Conservation (phyloP, 768 basidiomycete genomes). For the Tylopilus sp. region DNA sequence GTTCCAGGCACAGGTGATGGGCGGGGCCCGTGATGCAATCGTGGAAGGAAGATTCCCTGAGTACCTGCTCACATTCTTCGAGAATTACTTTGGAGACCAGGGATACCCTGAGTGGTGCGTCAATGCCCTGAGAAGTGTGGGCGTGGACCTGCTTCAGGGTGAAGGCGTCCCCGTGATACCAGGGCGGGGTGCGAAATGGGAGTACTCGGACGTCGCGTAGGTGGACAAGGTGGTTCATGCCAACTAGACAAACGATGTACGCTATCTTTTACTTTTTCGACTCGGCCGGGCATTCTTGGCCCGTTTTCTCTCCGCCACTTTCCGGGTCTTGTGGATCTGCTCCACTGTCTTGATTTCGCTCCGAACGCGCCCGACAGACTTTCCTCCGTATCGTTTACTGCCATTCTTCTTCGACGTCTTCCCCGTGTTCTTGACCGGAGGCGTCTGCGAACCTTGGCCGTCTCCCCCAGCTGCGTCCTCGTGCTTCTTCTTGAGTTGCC, state of each 20-base stretch:
- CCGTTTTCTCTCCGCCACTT: slow-evolving; percentile 57
- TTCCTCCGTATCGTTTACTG: slow-evolving; percentile 51
- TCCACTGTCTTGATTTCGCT: slow-evolving; percentile 84
- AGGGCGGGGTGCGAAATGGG: slow-evolving; percentile 77
- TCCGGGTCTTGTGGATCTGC: slow-evolving; percentile 79
- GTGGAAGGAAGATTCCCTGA: slow-evolving; percentile 72
- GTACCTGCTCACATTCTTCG: slow-evolving; percentile 75
- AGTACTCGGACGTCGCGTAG: slow-evolving; percentile 52
- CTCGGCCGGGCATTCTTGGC: slow-evolving; percentile 81
- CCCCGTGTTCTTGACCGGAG: slow-evolving; percentile 23
- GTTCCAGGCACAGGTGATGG: slow-evolving; percentile 87
- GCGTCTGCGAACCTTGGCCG: slow-evolving; percentile 22
- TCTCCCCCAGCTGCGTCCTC: slow-evolving; percentile 29
- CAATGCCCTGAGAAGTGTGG: slow-evolving; percentile 77
- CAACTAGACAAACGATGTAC: slow-evolving; percentile 7
- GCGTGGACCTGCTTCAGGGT: slow-evolving; percentile 74
- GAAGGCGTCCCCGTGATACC: slow-evolving; percentile 46
- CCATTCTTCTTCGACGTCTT: slow-evolving; percentile 33
- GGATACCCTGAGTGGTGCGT: slow-evolving; percentile 90
- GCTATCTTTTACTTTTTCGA: slow-evolving; percentile 31
- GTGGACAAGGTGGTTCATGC: not conserved
- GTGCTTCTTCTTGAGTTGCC: slow-evolving; percentile 57
- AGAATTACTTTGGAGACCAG: slow-evolving; percentile 67
- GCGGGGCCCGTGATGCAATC: slow-evolving; percentile 79
- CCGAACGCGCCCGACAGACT: slow-evolving; percentile 62